phyloP scores from a whole-genome alignment of 352 stramenopile genomes.

The Thraustotheca clavata region DNA sequence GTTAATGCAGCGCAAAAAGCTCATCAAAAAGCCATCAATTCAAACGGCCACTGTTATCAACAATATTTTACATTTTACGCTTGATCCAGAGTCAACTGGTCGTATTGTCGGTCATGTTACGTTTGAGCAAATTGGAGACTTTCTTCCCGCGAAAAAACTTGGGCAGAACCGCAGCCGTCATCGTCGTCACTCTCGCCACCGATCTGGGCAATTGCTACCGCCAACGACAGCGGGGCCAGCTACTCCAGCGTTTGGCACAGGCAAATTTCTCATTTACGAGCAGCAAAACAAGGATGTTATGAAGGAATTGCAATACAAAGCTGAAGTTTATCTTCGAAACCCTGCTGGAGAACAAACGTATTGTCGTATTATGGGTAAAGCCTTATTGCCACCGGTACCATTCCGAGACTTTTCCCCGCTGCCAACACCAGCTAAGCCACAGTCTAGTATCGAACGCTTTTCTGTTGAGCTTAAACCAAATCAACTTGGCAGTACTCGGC shows the following conservation, averaged over 20 bases:
- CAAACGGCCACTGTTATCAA: conserved; percentile 23
- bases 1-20: conserved; percentile 21
- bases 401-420: no score
- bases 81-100: conserved; percentile 75
- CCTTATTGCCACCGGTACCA: conserved; percentile 43
- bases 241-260: conserved; percentile 51
- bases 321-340: conserved; percentile 70
- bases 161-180: conserved; percentile 14
- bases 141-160: conserved; percentile 1
- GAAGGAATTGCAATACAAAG: conserved; percentile 84
- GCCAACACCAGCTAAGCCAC: conserved; percentile 23
- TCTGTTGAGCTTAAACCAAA: conserved; percentile 29
- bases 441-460: conserved; percentile 25
- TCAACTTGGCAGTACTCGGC: conserved; percentile 36
- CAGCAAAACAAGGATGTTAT: conserved; percentile 88
- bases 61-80: conserved; percentile 72
- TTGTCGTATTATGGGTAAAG: conserved; percentile 53
- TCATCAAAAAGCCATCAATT: conserved; percentile 22
- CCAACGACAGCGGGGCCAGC: conserved; percentile 32
- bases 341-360: conserved; percentile 61
- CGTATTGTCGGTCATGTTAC: conserved; percentile 69
- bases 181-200: conserved; percentile 13
- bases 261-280: conserved; percentile 82
- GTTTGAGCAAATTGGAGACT: conserved; percentile 37
- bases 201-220: conserved; percentile 26